phyloP scores from a whole-genome alignment of 108 stramenopile genomes.

The Hondaea fermentalgiana region DNA sequence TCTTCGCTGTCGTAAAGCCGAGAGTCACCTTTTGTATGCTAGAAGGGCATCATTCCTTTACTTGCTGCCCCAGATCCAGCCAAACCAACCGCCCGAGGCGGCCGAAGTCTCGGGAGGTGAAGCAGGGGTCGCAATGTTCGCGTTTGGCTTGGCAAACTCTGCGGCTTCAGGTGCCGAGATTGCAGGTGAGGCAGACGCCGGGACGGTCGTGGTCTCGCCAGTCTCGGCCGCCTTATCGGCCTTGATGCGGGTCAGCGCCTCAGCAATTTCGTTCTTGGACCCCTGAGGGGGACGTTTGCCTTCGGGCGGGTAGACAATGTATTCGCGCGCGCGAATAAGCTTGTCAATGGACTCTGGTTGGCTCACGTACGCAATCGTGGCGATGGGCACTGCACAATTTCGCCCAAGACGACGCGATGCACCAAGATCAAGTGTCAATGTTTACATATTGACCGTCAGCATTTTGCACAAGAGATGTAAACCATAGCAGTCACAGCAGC shows the following conservation, averaged over 20 bases:
- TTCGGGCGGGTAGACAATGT: slow-evolving; percentile 8
- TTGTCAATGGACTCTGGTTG: not conserved
- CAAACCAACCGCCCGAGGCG: not conserved
- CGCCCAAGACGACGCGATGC: not conserved
- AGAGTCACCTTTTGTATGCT: too few relatives aligned
- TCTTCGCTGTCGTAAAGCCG: too few relatives aligned
- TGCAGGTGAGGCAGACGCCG: not conserved
- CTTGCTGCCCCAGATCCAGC: not conserved
- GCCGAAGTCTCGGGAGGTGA: too few relatives aligned
- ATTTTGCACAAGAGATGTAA: too few relatives aligned
- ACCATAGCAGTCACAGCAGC: too few relatives aligned
- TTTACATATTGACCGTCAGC: too few relatives aligned
- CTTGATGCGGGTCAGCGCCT: not conserved
- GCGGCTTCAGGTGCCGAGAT: not conserved
- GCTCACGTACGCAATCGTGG: not conserved
- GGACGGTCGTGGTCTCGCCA: not conserved
- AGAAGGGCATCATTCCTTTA: not conserved
- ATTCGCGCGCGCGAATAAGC: not conserved
- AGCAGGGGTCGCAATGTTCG: too few relatives aligned
- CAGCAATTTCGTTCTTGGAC: not conserved
- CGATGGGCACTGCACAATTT: not conserved
- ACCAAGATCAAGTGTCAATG: not conserved
- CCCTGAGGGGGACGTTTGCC: not conserved
- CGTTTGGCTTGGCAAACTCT: not conserved
- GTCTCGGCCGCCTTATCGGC: not conserved